Conservation (phyloP, 2,329 filamentous ascomycete species). For the Aspergillus thermomutatus region DNA sequence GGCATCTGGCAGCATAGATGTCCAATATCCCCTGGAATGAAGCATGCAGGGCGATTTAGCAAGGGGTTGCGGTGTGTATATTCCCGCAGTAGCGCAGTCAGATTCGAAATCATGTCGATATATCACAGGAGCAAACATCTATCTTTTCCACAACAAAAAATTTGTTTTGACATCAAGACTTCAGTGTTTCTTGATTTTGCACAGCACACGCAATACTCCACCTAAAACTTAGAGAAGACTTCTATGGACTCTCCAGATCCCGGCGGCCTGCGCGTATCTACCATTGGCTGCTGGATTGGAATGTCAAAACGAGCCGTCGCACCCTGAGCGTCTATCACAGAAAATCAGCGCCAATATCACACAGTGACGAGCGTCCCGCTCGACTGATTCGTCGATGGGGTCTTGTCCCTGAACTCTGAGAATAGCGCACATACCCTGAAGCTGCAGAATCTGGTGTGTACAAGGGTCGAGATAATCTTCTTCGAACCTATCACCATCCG, state of each 20-base stretch:
- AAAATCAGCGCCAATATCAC: constrained; percentile 1
- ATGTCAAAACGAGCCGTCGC: background rate
- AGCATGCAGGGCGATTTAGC: no score
- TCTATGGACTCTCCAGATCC: background rate
- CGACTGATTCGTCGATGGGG: background rate
- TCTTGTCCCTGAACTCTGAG: background rate
- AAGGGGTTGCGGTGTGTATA: no score
- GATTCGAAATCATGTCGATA: no score
- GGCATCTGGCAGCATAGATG: no score
- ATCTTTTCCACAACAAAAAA: no score
- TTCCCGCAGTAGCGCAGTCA: no score
- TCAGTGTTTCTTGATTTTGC: no score
- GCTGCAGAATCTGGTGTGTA: background rate
- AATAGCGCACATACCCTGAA: background rate
- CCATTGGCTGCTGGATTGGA: background rate
- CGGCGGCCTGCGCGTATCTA: background rate
- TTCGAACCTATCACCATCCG: background rate
- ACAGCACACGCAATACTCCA: background rate
- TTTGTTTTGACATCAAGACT: no score
- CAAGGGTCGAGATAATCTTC: background rate
- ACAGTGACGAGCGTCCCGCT: background rate
- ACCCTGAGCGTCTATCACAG: background rate
- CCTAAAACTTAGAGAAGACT: background rate
- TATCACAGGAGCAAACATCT: no score
- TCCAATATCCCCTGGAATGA: no score